Base-by-base conservation (phyloP, 106 monocot genomes). In the Chionographis japonica region DNA sequence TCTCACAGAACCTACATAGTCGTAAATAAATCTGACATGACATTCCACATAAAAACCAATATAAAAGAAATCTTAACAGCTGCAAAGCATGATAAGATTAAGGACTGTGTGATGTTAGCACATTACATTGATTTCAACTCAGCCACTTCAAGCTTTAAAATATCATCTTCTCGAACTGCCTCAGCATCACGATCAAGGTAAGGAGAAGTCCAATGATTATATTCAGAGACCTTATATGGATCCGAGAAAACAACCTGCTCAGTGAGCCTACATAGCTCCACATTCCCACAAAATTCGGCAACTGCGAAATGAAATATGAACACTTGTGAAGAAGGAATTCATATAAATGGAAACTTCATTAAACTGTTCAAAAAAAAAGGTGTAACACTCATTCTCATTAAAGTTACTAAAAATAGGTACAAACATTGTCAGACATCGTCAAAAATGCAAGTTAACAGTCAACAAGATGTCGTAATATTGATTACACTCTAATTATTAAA, bases 241-340 rank as follows among this genome's bases (percentile, higher is more conserved):
- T 98, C 92, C 2, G 97, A 93, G 74, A 98, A 98, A 52, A 92
- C 82, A 65, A 98, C 97, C 73, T 92, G 90, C 80, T 92, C 92
- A 4, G 97, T 98, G 69, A 89, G 97, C 68, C 87, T 90, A 69
- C 97, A 98, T 7, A 92, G 41, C 77, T 90, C 97, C 12, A 87
- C 84, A 78, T 98, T 98, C 54, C 89, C 92, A 70, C 92, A 98
- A 75, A 79, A 98, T 53, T 98, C 83, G 10, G 92, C 97, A 68
- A 98, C 97, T 98, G 85, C 68, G 83, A 14, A 50, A 52, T 17
- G 63, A 8, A 56, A 60, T 19, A 52, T 1, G 2, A 40, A 57
- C 20, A 56, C 12, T 43, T 50, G n/a, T 50, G 2, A 75, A 16
- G 11, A 61, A 42, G 43, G n/a, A 19, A 20, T 52, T 66, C 20